Conservation (phyloP, 2,329 filamentous ascomycete genomes). For the Xylaria sp. region DNA sequence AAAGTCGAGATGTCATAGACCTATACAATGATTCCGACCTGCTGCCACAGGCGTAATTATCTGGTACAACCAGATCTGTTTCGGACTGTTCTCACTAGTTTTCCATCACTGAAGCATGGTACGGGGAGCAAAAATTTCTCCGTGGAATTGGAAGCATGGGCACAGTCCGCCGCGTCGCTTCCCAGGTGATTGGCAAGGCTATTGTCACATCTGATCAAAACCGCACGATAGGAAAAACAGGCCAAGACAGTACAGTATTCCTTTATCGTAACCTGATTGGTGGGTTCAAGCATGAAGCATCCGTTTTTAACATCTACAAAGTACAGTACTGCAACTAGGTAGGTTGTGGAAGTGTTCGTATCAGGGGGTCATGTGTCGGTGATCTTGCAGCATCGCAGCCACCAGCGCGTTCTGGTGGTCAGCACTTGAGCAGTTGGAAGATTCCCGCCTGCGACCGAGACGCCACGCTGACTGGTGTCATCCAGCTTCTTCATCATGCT, state of each 20-base stretch:
- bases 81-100: too few relatives aligned
- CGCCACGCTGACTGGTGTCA: background rate
- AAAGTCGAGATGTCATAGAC: too few relatives aligned
- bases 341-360: too few relatives aligned
- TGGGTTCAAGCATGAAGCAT: background rate
- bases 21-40: too few relatives aligned
- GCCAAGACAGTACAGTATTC: background rate
- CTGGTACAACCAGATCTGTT: too few relatives aligned
- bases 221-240: background rate
- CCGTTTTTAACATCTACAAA: background rate
- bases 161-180: background rate
- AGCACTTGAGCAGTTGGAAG: background rate
- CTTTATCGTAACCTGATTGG: background rate
- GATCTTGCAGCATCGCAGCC: background rate
- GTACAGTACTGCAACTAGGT: background rate
- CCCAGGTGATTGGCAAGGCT: background rate
- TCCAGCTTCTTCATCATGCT: background rate
- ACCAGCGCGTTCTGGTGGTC: background rate
- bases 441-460: background rate
- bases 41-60: too few relatives aligned
- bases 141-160: too few relatives aligned
- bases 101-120: too few relatives aligned
- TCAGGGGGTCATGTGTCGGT: background rate
- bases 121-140: too few relatives aligned
- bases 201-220: background rate